These are phyloP conservation scores for Aureococcus anophagefferens DNA, from an alignment of 108 stramenopile genomes.

Conservation along the genomic window DNA sequence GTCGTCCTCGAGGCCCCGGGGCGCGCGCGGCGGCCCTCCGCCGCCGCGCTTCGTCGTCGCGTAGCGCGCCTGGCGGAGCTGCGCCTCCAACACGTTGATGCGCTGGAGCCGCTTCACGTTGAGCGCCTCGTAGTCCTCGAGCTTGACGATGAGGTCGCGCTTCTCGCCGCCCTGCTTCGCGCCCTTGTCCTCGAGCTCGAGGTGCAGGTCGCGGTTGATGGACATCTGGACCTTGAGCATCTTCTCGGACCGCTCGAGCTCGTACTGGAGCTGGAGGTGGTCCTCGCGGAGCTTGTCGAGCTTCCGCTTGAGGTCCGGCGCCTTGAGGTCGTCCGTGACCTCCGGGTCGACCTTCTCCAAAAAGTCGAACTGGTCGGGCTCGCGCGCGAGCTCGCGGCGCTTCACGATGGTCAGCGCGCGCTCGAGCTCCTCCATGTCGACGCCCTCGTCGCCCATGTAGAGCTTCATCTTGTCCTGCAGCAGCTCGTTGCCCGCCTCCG, in stretches of 20 bases:
- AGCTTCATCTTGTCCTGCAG: slow-evolving; percentile 34
- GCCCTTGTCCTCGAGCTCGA: slow-evolving; percentile 38
- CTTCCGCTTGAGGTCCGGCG: slow-evolving; percentile 33
- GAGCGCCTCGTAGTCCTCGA: slow-evolving; percentile 38
- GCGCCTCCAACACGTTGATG: slow-evolving; percentile 44
- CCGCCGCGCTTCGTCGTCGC: neutral
- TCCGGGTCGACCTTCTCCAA: slow-evolving; percentile 21
- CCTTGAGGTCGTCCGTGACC: slow-evolving; percentile 15
- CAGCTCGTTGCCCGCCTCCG: slow-evolving; percentile 6
- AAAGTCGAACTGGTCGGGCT: slow-evolving; percentile 13
- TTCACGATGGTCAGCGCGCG: slow-evolving; percentile 45
- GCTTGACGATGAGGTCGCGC: slow-evolving; percentile 23
- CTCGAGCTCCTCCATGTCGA: slow-evolving; percentile 48
- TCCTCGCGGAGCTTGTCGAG: slow-evolving; percentile 39
- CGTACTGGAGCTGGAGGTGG: slow-evolving; percentile 37
- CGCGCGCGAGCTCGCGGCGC: neutral
- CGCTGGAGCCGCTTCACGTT: slow-evolving; percentile 29
- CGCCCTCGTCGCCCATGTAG: slow-evolving; percentile 36
- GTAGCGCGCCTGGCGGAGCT: slow-evolving; percentile 26
- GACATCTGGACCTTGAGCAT: slow-evolving; percentile 55
- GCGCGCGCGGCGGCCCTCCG: too few relatives aligned
- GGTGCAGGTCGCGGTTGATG: slow-evolving; percentile 52
- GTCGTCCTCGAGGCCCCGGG: slow-evolving; percentile 17
- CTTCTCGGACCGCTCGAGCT: slow-evolving; percentile 47
- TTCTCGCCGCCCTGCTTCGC: slow-evolving; percentile 25